Base-by-base conservation (phyloP, 2,329 filamentous ascomycete species). In the Penicillium sp. region DNA sequence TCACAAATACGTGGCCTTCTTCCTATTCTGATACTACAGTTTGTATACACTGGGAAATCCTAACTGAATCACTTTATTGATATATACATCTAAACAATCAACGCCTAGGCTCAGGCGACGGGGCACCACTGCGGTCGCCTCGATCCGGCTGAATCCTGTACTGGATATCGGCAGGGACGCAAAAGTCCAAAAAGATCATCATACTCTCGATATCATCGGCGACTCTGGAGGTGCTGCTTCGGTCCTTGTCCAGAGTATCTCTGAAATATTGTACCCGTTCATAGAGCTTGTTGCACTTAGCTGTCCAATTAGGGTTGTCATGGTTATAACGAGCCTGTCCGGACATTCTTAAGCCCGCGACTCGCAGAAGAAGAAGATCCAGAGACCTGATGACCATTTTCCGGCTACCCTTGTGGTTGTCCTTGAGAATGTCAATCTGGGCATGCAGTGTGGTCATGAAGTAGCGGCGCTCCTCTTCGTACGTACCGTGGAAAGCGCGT, bases 91-190 rank as follows among this genome's bases (percentile, higher is more conserved):
- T 45, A 37, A 21, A 35, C 13, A 29, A 24, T 39, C 10, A 31
- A 10, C 19, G 13, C n/a, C 24, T 28, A 32, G 47, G 41, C 9
- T 50, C 48, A n/a, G 48, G 48, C 2, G 48, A 50, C 6, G 43
- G 48, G 15, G 48, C 48, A 42, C 37, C 48, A 47, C 48, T 50
- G 5, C 48, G 48, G 9, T 50, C 37, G 4, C 43, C 31, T 21
- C 48, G 37, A 22, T 8, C 32, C 3, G 39, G 39, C 7, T 4
- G 2, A 43, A 43, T 15, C 3, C 10, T 22, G 5, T 31, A 24
- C 15, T 46, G 8, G 4, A 29, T 6, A 22, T 35, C 13, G 4
- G 15, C 7, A 19, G 35, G 29, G 15, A 40, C 24, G 31, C 34
- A 22, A 17, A 45, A 34, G 6, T 34, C 12, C 22, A 46, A n/a